These are phyloP conservation scores for Spathaspora arborariae DNA, from an alignment of 805 yeast species.

Conservation along the genomic window DNA sequence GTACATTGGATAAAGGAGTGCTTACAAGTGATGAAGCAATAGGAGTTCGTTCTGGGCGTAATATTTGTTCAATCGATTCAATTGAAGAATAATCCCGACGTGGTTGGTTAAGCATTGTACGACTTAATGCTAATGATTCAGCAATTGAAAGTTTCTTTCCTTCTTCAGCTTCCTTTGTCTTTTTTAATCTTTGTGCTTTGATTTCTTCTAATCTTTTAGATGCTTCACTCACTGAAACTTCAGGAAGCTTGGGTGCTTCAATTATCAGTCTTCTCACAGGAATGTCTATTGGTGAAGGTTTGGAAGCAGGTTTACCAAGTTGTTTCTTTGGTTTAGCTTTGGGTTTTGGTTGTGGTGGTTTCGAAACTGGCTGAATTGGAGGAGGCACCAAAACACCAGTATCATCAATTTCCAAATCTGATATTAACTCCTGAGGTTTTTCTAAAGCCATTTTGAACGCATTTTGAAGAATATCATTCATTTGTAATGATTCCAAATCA, in stretches of 20 bases:
- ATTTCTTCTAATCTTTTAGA: background rate
- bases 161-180: constrained; percentile 8
- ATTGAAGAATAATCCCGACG: constrained; percentile 2
- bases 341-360: background rate
- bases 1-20: constrained; percentile 31
- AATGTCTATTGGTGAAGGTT: no score
- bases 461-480: constrained; percentile 72
- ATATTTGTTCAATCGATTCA: constrained; percentile 20
- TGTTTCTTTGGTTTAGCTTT: constrained; percentile 2
- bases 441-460: constrained; percentile 76
- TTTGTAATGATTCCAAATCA: constrained; percentile 51
- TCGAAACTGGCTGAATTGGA: background rate
- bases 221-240: background rate
- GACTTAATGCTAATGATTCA: constrained; percentile 53
- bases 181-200: constrained; percentile 4
- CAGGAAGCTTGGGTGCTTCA: background rate
- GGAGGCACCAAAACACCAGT: constrained; percentile 1
- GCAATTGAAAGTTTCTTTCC: constrained; percentile 45
- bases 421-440: constrained; percentile 48
- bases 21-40: constrained; percentile 7
- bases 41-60: constrained; percentile 12
- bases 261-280: constrained; percentile 1
- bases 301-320: constrained; percentile 4
- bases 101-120: constrained; percentile 38
- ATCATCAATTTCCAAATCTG: constrained; percentile 30